Evolutionary conservation across 257 asterid species (phyloP), one percentile per base, ranked within the genome.

Genomic region (Hygrophila difformis): DNA sequence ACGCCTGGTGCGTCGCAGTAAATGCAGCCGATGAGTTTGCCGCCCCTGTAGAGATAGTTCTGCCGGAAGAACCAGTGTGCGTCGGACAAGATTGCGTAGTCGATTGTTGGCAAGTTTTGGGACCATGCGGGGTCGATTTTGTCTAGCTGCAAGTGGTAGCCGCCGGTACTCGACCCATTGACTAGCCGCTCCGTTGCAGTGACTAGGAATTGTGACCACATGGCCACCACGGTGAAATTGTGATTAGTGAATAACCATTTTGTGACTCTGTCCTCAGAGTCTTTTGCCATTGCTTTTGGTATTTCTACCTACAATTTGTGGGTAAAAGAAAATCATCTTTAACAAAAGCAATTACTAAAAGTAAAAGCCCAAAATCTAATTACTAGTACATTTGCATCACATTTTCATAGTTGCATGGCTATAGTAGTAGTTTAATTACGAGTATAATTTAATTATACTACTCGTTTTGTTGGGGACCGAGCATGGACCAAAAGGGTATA

Each of bases 161-260:
- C 53, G 35, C 77, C 75, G 18, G 69, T 58, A 46, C 57, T 5
- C 33, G 83, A 55, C 16, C 74, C 79, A 22, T 78, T 68, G 53
- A 67, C 12, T 2, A 53, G 8, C 24, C 53, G 49, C 56, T 64
- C 70, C 1, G 59, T 18, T 35, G 77, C 62, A 12, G 45, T 1
- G 21, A 78, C 76, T 1, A 77, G 71, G 60, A 73, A 77, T 21
- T 53, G 66, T 3, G 87, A 70, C 76, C 82, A 64, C 13, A 70
- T 14, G 8, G 44, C 63, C 64, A 43, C 49, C 3, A 77, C 49
- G 0, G 67, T 73, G 69, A 73, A 73, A 24, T 69, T 53, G 12
- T 70, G 70, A 1, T 49, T 20, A 1, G 62, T 51, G 43, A 69
- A 77, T 23, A 60, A 57, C 86, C 81, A 77, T 17, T 55, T 56